Base-by-base conservation (phyloP, 345 rosid species). In the Euphorbia lathyris region DNA sequence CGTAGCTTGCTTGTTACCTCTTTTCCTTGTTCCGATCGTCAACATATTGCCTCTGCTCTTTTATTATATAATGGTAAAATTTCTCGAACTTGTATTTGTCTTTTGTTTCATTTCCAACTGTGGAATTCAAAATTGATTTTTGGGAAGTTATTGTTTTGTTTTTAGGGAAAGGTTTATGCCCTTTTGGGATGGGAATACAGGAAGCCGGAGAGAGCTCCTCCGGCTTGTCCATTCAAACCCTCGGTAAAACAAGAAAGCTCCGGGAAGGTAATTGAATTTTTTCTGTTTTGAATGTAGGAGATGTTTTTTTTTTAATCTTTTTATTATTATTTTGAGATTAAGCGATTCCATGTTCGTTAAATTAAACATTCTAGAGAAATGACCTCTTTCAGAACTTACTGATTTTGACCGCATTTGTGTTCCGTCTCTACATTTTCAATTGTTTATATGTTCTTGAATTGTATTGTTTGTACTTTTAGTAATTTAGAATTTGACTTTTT, bases 141-240 rank as follows among this genome's bases (percentile, higher is more conserved):
- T 0, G 8, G 2, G 34, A 38, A 36, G 3, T n/a, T 53, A 13
- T 52, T 8, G 34, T n/a, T 20, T 55, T 20, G 53, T 30, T 66
- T 20, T 63, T 73, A 94, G 99, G 96, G 77, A 6, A 95, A 85
- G 78, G 61, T 95, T 32, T 92, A 90, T 65, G 74, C 79, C 6
- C 81, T 84, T 71, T 76, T 92, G 17, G 99, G 99, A 23, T 95
- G 99, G 98, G 99, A 95, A 70, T 95, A 90, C 81, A 84, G 91
- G 84, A 95, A 86, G 68, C 98, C 98, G 51, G 94, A 72, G 68
- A 85, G 93, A 78, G 84, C 76, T 71, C 97, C 97, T 79, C 88
- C 97, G 9, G 88, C 90, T 5, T 95, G 98, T 74, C 97, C 98
- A 0, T 87, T 83, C 68, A 95, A 87, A 72, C 90, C 98, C 16